phyloP scores from a whole-genome alignment of 345 rosid genomes.

The Sisymbrium irio region DNA sequence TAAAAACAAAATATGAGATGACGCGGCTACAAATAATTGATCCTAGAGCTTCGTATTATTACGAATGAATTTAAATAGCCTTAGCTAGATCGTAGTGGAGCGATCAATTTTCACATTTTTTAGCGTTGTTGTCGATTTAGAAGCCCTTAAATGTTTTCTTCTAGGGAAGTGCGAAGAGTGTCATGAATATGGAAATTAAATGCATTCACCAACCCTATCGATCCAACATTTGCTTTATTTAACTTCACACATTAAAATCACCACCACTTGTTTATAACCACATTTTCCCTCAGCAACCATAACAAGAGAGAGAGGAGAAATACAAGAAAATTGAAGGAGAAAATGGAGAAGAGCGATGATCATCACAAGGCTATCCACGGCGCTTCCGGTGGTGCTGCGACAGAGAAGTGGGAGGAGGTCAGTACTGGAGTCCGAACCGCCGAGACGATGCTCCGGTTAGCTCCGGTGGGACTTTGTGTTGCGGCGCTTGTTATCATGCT shows the following conservation, averaged over 20 bases:
- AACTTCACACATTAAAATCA: conserved; percentile 19
- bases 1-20: background rate
- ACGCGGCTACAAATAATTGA: background rate
- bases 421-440: conserved; percentile 29
- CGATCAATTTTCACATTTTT: background rate
- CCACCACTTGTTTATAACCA: conserved; percentile 25
- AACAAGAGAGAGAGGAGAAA: conserved; percentile 1
- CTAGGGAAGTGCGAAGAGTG: conserved; percentile 23
- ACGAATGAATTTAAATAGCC: background rate
- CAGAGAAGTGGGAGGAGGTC: conserved; percentile 24
- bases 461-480: conserved; percentile 40
- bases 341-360: conserved; percentile 31
- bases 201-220: conserved; percentile 36
- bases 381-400: background rate
- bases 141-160: conserved; percentile 10
- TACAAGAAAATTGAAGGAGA: background rate
- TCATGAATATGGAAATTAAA: conserved; percentile 30
- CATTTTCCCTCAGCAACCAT: conserved; percentile 5
- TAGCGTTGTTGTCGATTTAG: background rate
- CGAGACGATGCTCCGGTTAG: conserved; percentile 39
- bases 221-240: conserved; percentile 22
- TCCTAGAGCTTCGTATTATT: background rate
- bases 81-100: conserved; percentile 10
- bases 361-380: conserved; percentile 16
- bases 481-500: conserved; percentile 40